These are phyloP conservation scores for Paspalum vaginatum DNA, from an alignment of 176 grass and related monocot species.

Conservation along the genomic window DNA sequence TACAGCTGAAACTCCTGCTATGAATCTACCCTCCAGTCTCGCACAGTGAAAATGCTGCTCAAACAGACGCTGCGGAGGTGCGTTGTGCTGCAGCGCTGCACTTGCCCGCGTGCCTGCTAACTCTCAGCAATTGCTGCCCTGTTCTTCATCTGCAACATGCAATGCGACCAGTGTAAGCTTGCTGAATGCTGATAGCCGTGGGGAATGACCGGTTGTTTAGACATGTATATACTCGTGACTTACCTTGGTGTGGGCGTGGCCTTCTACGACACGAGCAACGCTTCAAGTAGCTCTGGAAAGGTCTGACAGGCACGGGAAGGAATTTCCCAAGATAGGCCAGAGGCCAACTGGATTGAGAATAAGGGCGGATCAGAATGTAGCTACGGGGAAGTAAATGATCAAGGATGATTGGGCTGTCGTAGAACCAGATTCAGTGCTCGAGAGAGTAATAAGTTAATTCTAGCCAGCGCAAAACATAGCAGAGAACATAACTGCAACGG, in stretches of 20 bases:
- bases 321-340: slow-evolving; percentile 58
- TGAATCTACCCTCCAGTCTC: too few species aligned
- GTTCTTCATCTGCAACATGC: slow-evolving; percentile 39
- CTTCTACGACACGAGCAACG: slow-evolving; percentile 36
- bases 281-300: slow-evolving; percentile 48
- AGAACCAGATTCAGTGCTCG: not conserved
- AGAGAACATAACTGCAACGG: not conserved
- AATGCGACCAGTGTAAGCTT: not conserved
- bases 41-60: not conserved
- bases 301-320: slow-evolving; percentile 55
- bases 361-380: slow-evolving; percentile 17
- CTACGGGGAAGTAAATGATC: not conserved
- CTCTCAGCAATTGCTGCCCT: slow-evolving; percentile 13
- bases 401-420: not conserved
- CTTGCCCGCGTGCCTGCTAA: not conserved
- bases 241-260: slow-evolving; percentile 35
- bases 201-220: not conserved
- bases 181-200: not conserved
- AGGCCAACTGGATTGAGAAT: slow-evolving; percentile 59
- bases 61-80: not conserved
- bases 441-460: not conserved
- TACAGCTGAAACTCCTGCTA: too few species aligned
- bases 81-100: not conserved
- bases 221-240: not conserved
- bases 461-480: not conserved